Evolutionary conservation across 495 filamentous ascomycete species (phyloP), one percentile per base, ranked within the genome.

Genomic region (Penicillium salamii): DNA sequence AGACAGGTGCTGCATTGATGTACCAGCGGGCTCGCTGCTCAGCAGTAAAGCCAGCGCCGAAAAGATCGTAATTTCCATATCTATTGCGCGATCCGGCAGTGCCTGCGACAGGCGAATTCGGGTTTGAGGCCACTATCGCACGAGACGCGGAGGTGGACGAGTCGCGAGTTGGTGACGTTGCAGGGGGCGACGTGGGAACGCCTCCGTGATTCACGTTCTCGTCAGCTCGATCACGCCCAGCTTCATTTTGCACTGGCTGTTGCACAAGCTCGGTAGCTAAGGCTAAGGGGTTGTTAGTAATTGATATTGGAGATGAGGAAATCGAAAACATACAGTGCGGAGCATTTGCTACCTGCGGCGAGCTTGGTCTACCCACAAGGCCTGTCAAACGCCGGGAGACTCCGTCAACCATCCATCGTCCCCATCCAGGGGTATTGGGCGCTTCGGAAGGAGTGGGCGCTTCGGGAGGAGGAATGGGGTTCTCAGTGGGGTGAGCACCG

Each of bases 371-470:
- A 19, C 42, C 52, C 43, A 58, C 46, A 20, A 64, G 43, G 20
- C 34, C 43, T 1, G 55, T 62, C 50, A 52, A 62, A 46, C 53
- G 42, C 24, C 52, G 29, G 9, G 59, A 56, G 18, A 64, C 46
- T 34, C 36, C 23, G 17, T 57, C 52, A 21, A 62, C 59, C 3
- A 59, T 54, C 50, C 54, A 52, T 43, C 50, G 37, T 8, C 45
- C 23, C 50, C 52, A 58, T 17, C 32, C 32, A 46, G 32, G 31
- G 14, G 15, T 12, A 24, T 19, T 17, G 13, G 36, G 9, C 29
- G 12, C 14, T 14, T 19, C 11, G 14, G 24, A 19, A 1, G 17
- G 6, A 8, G 43, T 14, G 13, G 45, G 15, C 20, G 34, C 23
- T n/a, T n/a, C n/a, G n/a, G n/a, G n/a, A n/a, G n/a, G n/a, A n/a